A percentile compares a stretch with the other conserved stretches of the same genome.
Conservation (phyloP, 1,284 basidiomycete genomes). For the Ustilago nuda region DNA sequence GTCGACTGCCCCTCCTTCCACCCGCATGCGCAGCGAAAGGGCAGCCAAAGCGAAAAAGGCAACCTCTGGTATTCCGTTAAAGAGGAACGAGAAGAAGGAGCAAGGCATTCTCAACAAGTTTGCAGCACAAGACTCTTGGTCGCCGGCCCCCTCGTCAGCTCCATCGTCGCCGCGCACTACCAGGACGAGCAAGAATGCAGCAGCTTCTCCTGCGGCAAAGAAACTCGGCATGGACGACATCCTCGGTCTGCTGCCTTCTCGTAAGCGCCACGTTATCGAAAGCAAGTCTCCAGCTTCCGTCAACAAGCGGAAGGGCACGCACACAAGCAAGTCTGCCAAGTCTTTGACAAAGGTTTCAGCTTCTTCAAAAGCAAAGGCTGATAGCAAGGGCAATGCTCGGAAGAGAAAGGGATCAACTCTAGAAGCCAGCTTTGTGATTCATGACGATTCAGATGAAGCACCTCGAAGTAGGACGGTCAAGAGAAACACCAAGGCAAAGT, state of each 20-base stretch:
- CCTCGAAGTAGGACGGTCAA: background rate
- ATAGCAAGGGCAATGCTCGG: background rate
- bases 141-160: slow-evolving; percentile 11
- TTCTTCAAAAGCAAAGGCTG: slow-evolving; percentile 3
- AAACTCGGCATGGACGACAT: slow-evolving; percentile 30
- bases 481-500: background rate
- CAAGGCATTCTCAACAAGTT: slow-evolving; percentile 17
- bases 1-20: background rate
- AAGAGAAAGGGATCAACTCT: background rate
- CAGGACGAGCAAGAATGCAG: slow-evolving; percentile 6
- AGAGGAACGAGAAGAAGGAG: slow-evolving; percentile 26
- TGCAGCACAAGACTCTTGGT: slow-evolving; percentile 13
- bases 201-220: slow-evolving; percentile 12
- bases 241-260: slow-evolving; percentile 21
- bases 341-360: background rate
- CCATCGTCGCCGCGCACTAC: slow-evolving; percentile 11
- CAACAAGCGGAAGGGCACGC: slow-evolving; percentile 6
- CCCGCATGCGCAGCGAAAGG: background rate
- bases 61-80: slow-evolving; percentile 16
- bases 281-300: background rate
- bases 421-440: background rate
- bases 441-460: slow-evolving; percentile 9
- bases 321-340: slow-evolving; percentile 12
- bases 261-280: background rate
- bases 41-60: slow-evolving; percentile 2